Percentiles rank a stretch among this genome's conserved stretches.
phyloP scores from a whole-genome alignment of 2,329 filamentous ascomycete genomes.

The Penicillium janthinellum region DNA sequence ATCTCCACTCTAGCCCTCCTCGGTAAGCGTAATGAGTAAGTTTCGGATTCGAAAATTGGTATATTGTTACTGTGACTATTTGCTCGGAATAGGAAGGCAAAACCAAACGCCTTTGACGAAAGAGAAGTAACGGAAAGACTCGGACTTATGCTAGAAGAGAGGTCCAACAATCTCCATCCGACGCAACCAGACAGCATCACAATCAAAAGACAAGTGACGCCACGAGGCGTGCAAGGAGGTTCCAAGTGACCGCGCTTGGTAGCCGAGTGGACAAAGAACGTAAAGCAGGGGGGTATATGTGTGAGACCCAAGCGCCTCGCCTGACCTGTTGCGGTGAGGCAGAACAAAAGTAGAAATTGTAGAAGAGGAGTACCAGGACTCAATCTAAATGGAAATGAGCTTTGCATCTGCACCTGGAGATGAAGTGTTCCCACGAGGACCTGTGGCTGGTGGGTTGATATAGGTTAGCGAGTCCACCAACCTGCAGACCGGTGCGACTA shows the following conservation, averaged over 20 bases:
- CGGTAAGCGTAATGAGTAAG: too few species aligned
- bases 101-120: neutral
- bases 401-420: neutral
- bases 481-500: conserved; percentile 9
- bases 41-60: neutral
- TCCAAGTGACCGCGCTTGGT: neutral
- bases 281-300: conserved; percentile 14
- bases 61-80: neutral
- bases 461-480: conserved; percentile 10
- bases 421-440: neutral
- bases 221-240: neutral
- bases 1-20: too few species aligned
- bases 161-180: too few species aligned
- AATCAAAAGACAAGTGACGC: neutral
- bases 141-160: too few species aligned
- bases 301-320: conserved; percentile 11
- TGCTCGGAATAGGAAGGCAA: neutral
- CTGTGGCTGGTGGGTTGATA: neutral
- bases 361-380: neutral
- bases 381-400: neutral
- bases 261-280: conserved; percentile 2
- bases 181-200: neutral
- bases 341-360: neutral
- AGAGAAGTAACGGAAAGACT: neutral
- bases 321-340: neutral